Base-by-base conservation (phyloP, 2,329 filamentous ascomycete species). In the Gnomoniopsis smithogilvyi region DNA sequence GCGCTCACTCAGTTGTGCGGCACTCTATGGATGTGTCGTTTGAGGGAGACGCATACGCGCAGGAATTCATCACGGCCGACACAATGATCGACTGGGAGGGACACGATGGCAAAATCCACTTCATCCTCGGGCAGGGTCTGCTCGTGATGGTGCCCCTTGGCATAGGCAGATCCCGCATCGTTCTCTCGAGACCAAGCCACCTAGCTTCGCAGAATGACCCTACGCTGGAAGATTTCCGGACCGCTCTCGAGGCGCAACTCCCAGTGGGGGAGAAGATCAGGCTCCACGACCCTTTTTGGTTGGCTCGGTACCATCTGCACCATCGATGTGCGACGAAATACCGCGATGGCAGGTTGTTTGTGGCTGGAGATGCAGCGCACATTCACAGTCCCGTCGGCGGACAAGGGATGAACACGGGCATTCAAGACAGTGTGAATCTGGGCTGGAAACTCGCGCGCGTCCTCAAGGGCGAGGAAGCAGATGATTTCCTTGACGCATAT, bases 331-430 rank as follows among this genome's bases (percentile, higher is more conserved):
- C 74, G 2, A 69, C 71, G 17, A 63, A 61, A 8, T 80, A 82
- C 64, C 76, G 76, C 6, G 72, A 74, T 24, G 76, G 78, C 3
- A 75, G 80, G 2, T 71, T 81, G 4, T 79, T 85, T 53, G 71
- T 86, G 0, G 81, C 79, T 2, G 82, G 82, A n/a, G 83, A 86
- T 59, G 81, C 82, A 8, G 80, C 79, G 1, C 82, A 85, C 61
- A 80, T 81, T 11, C 82, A 85, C 64, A 80, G 74, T 34, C 80
- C 80, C 0, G 76, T 78, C 0, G 82, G 80, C 2, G 83, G 80
- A 0, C 82, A 84, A 64, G 83, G 82, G 1, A 80, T 85, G 78
- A 84, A 85, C 65, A 79, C 79, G 0, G 80, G 81, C 0, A 75
- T 85, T 30, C 78, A 80, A 43, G 81, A 84, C 60, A 76, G 79